A percentile compares a stretch with the other conserved stretches of the same genome.
phyloP scores from a whole-genome alignment of 176 grass and related monocot genomes.

The Aegilops bicornis region DNA sequence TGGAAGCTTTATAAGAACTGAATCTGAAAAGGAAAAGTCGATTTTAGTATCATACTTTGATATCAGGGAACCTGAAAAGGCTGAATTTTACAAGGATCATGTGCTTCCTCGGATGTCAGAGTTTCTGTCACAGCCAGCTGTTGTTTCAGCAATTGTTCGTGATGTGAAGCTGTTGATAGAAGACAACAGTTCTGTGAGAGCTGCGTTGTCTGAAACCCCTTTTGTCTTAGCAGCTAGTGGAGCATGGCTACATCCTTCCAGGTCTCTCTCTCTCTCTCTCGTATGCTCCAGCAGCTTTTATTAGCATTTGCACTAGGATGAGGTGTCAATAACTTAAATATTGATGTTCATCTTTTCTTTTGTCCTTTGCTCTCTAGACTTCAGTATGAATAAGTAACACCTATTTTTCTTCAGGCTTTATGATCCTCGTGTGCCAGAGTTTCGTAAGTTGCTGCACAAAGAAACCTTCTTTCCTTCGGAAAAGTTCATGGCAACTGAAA shows the following conservation, averaged over 20 bases:
- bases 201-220: constrained; percentile 47
- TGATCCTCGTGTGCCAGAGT: constrained; percentile 85
- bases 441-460: constrained; percentile 81
- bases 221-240: constrained; percentile 78
- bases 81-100: constrained; percentile 91
- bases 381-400: constrained; percentile 24
- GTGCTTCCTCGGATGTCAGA: constrained; percentile 84
- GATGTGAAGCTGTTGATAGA: constrained; percentile 80
- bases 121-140: constrained; percentile 71
- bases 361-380: not conserved
- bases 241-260: constrained; percentile 77
- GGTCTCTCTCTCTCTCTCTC: constrained; percentile 29
- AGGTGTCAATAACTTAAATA: not conserved
- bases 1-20: constrained; percentile 77
- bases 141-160: constrained; percentile 76
- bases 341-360: constrained; percentile 4
- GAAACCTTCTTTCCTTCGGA: constrained; percentile 95
- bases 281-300: not conserved
- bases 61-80: constrained; percentile 78
- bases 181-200: constrained; percentile 50
- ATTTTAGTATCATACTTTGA: constrained; percentile 76
- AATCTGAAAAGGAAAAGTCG: constrained; percentile 81
- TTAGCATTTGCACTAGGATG: constrained; percentile 19
- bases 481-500: constrained; percentile 57
- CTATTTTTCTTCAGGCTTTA: constrained; percentile 72